Evolutionary conservation across 2,329 filamentous ascomycete species (phyloP), one percentile per base, ranked within the genome.

Genomic region (Fusarium sp.): DNA sequence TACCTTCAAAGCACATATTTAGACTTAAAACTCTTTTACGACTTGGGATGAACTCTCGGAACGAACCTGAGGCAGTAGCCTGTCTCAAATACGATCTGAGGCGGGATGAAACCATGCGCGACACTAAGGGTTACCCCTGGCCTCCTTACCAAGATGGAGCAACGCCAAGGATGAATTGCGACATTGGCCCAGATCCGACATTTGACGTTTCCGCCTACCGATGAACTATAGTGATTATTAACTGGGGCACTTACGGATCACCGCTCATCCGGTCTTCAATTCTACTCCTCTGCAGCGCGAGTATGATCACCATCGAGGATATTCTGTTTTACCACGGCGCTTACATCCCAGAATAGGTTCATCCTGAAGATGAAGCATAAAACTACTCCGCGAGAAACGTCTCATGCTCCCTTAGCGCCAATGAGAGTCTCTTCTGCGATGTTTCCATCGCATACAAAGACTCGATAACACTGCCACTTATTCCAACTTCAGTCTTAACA

Each of bases 91-190:
- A 10, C 3, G 22, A 44, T 35, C n/a, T 24, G 48, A 62, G 30
- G 50, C 55, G 12, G 8, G 35, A 9, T 70, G 66, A 70, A 70
- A 73, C 70, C 18, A 47, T 28, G 28, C 64, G 59, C 38, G 69
- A 65, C 57, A 39, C n/a, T 35, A 18, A 47, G 20, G 24, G 50
- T 41, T n/a, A 51, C 66, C 69, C 70, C 73, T 73, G 50, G 60
- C 47, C 55, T 62, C 38, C 50, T 44, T n/a, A 14, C 3, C 28
- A 39, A 39, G 1, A 55, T 20, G 26, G 22, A 41, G 20, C 15
- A 20, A 20, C 8, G 26, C 35, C 30, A 44, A 24, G 12, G 30
- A 22, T 38, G 2, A 39, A n/a, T 54, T 39, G 24, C 35, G 18
- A 28, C 41, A 36, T 30, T 47, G 20, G 22, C 44, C 28, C 17